Evolutionary conservation across 805 yeast species (phyloP), one percentile per base, ranked within the genome.

Genomic region (Millerago galiae): DNA sequence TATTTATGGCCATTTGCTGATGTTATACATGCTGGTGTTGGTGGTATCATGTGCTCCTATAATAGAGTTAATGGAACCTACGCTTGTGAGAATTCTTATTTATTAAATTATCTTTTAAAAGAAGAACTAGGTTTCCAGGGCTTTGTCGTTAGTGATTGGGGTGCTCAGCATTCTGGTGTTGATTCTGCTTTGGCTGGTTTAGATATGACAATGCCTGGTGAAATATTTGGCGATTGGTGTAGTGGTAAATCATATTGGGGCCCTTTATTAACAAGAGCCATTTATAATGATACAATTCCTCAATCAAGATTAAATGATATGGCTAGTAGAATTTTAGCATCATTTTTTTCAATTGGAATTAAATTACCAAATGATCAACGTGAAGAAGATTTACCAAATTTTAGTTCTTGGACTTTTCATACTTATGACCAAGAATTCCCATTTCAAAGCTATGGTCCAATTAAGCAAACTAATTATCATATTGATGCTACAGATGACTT

Each of bases 1-100:
- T 79, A 72, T 54, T 56, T 77, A 37, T 78, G 84, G 84, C 85
- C 85, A 10, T 79, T 76, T 62, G 82, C 81, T 6, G 81, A 79
- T 50, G 74, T 75, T 29, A 66, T 79, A 18, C 68, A 68, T 42
- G 79, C 83, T 8, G 82, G 83, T 27, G 79, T 64, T 24, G 83
- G 79, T 3, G 67, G 78, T 18, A 65, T 79, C n/a, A 75, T 79
- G 77, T 78, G 84, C 50, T 64, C 81, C 1, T 78, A 75, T 54
- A 77, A 78, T 49, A 65, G 66, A 46, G 72, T 77, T 31, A 79
- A 79, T 59, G 71, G 74, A 46, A 66, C 78, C 1, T 72, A 74
- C 47, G 73, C 81, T 8, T 78, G 83, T 53, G 80, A 79, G 50
- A 79, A 79, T 53, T 67, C 79, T 3, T 71, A 73, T 45, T 62